Evolutionary conservation across 2,329 filamentous ascomycete species (phyloP), one percentile per base, ranked within the genome.

Genomic region (Didymella pomorum): DNA sequence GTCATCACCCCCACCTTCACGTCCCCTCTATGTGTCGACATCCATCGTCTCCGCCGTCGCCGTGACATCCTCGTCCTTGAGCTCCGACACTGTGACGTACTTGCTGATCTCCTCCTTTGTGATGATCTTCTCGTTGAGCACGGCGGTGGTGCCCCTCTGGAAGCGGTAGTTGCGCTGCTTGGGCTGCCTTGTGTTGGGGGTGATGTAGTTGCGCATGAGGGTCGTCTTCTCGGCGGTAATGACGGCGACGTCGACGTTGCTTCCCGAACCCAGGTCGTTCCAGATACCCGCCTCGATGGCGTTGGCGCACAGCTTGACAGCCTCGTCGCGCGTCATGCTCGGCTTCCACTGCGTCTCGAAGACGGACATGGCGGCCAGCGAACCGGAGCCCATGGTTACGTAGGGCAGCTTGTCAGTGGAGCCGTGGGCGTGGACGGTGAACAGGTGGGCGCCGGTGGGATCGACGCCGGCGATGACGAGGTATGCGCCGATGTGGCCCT

Each of bases 321-420:
- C 93, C 48, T 91, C 91, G 35, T 96, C 90, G 69, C 87, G 84
- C 64, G 86, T 89, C 76, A 97, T 79, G 61, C 87, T 81, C 8
- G 87, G 82, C 85, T 93, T 92, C 96, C 96, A 99, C 80, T 89
- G 89, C 48, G 93, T 96, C 84, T 99, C 95, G 75, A 99, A 99
- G 50, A 99, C 91, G 29, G 91, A 92, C 95, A 99, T 99, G 76
- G 95, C 95, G 26, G 95, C 95, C 67, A 99, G 83, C 46, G 92
- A 97, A 65, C 95, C 95, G 23, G 91, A 96, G 53, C 95, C 95
- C 95, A 99, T 99, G 66, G 96, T 99, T 68, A 99, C 96, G 79
- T 99, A 99, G 49, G 95, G 95, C 47, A 99, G 89, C 84, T 98
- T 99, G 83, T 99, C 95, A 62, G 95, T 99, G 73, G 90, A 95